phyloP scores from a whole-genome alignment of 768 basidiomycete species.

The Boletus barrowsii region DNA sequence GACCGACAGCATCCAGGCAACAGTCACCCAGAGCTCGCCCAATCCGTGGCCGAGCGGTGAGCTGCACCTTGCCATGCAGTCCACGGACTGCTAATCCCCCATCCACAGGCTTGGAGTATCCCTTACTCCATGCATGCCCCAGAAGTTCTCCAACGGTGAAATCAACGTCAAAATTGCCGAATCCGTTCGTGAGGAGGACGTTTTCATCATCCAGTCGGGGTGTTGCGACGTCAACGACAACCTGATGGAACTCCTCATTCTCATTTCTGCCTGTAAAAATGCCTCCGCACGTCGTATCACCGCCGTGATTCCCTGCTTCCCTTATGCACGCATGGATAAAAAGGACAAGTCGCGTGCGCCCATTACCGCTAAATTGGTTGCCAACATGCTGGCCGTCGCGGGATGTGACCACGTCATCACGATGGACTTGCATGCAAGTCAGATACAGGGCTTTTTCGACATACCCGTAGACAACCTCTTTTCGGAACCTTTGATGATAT shows the following conservation, averaged over 20 bases:
- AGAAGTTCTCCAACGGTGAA: slow-evolving; percentile 94
- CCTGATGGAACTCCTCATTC: slow-evolving; percentile 97
- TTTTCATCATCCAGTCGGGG: slow-evolving; percentile 96
- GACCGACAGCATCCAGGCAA: slow-evolving; percentile 63
- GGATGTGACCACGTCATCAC: slow-evolving; percentile 99
- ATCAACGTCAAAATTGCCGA: slow-evolving; percentile 93
- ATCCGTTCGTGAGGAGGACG: slow-evolving; percentile 96
- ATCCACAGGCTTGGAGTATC: slow-evolving; percentile 79
- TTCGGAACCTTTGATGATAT: slow-evolving; percentile 92
- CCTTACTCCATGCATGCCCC: slow-evolving; percentile 80
- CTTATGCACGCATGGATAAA: slow-evolving; percentile 96
- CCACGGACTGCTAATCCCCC: slow-evolving; percentile 51
- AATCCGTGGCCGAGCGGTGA: slow-evolving; percentile 95
- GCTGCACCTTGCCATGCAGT: slow-evolving; percentile 49
- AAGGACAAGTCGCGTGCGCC: slow-evolving; percentile 96
- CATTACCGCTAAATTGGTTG: slow-evolving; percentile 97
- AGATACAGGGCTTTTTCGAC: slow-evolving; percentile 99
- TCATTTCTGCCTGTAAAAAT: slow-evolving; percentile 97
- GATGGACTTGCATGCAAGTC: slow-evolving; percentile 97
- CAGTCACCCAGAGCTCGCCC: slow-evolving; percentile 97
- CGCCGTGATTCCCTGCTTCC: slow-evolving; percentile 97
- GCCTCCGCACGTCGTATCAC: slow-evolving; percentile 94
- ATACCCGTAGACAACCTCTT: slow-evolving; percentile 98
- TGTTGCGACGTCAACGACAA: slow-evolving; percentile 91
- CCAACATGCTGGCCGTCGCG: slow-evolving; percentile 95